Conservation (phyloP, 2,329 filamentous ascomycete genomes). For the Sporothrix variecibatus region DNA sequence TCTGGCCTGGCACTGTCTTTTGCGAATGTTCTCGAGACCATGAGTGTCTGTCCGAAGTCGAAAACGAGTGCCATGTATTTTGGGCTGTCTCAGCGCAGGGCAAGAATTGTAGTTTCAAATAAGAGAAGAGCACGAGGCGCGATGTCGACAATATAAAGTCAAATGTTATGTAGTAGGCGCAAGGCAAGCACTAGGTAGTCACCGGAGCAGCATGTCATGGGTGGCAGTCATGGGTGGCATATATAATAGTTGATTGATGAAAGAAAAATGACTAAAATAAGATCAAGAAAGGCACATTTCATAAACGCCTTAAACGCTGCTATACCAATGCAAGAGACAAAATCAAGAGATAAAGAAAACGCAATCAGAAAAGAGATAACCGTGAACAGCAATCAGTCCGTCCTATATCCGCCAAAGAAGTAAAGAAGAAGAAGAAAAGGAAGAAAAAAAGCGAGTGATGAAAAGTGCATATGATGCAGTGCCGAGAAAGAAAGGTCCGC, state of each 20-base stretch:
- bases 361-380: neutral
- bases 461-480: neutral
- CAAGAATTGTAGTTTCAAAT: too few relatives aligned
- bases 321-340: slow-evolving; percentile 16
- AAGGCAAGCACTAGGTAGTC: neutral
- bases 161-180: neutral
- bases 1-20: neutral
- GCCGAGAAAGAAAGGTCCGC: neutral
- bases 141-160: too few relatives aligned
- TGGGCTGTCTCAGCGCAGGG: too few relatives aligned
- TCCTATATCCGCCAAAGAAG: slow-evolving; percentile 4
- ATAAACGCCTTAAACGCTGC: slow-evolving; percentile 11
- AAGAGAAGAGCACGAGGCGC: too few relatives aligned
- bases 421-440: neutral
- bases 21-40: too few relatives aligned
- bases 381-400: neutral
- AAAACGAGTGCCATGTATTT: too few relatives aligned
- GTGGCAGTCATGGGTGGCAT: too few relatives aligned
- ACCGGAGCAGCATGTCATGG: neutral
- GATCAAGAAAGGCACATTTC: neutral
- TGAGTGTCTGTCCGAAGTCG: too few relatives aligned
- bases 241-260: neutral
- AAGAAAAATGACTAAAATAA: neutral
- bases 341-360: neutral
- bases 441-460: neutral